Evolutionary conservation across 352 stramenopile genomes (phyloP), one percentile per base, ranked within the genome.

Genomic region (Plasmopara viticola): DNA sequence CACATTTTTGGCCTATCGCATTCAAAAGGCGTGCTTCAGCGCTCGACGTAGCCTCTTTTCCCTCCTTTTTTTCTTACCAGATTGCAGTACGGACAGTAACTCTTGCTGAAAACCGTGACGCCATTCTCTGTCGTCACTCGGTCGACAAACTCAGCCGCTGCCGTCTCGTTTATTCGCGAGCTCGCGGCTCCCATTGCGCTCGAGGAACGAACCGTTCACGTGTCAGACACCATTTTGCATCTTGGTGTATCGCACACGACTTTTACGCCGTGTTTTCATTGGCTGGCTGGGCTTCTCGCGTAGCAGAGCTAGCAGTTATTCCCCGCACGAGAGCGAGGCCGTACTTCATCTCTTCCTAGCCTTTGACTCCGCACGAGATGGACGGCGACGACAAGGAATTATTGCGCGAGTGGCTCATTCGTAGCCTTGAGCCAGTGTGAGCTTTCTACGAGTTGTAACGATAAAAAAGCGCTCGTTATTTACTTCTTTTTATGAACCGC

Each of bases 71-170:
- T 42, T 34, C 49, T 41, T 55, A 87, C 78, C 62, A 81, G 62
- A 20, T 65, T 72, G 65, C 94, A 98, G 66, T 96, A 98, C 4
- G 88, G 90, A 52, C 94, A 98, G 68, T 93, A 97, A 17, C 80
- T 82, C 74, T 98, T 98, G 58, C 86, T 96, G 64, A 97, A 98
- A 64, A 90, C 66, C 29, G 69, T 74, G 44, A 90, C 65, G 20
- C 47, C 51, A 57, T 87, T 67, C 46, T 78, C 58, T 4, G 58
- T 60, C 48, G 79, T 70, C 34, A 68, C 59, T 38, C 62, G 58
- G 48, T 84, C 66, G 43, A 90, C 66, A 60, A 83, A 87, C 54
- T 70, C 68, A 28, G 72, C 53, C 45, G 75, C 78, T 34, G 70
- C 71, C 17, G 62, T 56, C 52, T 81, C 71, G 39, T 75, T 81